Conservation (phyloP, 495 filamentous ascomycete genomes). For the Penicillium samsonianum region DNA sequence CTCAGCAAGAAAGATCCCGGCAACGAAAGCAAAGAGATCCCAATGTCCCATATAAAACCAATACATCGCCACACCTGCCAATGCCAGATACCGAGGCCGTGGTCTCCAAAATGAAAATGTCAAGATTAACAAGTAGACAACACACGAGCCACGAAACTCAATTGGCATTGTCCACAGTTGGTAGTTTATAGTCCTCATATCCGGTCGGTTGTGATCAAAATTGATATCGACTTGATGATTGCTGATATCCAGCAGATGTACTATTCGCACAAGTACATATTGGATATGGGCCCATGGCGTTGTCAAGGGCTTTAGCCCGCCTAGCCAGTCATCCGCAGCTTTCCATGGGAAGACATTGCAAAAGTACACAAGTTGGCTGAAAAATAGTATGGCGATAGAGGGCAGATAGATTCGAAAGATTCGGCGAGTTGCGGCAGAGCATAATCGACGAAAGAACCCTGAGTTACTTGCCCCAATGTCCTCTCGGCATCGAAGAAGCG, state of each 20-base stretch:
- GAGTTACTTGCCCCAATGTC: constrained; percentile 1
- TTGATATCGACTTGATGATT: constrained; percentile 17
- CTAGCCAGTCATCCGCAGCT: constrained; percentile 9
- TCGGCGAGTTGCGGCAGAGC: constrained; percentile 25
- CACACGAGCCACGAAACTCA: constrained; percentile 49
- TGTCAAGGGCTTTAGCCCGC: constrained; percentile 20
- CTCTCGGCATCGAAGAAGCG: constrained; percentile 20
- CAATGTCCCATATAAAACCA: constrained; percentile 42
- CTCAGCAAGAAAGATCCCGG: constrained; percentile 47
- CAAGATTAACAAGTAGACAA: constrained; percentile 45
- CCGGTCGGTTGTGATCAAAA: background rate
- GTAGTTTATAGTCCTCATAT: constrained; percentile 11
- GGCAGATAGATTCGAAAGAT: constrained; percentile 31
- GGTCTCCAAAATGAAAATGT: constrained; percentile 38
- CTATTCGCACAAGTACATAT: constrained; percentile 21
- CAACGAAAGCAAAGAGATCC: constrained; percentile 49
- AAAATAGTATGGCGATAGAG: constrained; percentile 14
- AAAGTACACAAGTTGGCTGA: constrained; percentile 26
- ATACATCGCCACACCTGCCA: constrained; percentile 33
- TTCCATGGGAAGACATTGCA: constrained; percentile 23
- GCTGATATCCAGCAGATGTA: constrained; percentile 24
- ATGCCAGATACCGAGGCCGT: constrained; percentile 32
- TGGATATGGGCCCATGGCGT: constrained; percentile 24
- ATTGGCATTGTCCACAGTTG: constrained; percentile 55
- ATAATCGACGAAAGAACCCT: constrained; percentile 21